Conservation (phyloP, 305 asterid genomes). For the Fraxinus sp. region DNA sequence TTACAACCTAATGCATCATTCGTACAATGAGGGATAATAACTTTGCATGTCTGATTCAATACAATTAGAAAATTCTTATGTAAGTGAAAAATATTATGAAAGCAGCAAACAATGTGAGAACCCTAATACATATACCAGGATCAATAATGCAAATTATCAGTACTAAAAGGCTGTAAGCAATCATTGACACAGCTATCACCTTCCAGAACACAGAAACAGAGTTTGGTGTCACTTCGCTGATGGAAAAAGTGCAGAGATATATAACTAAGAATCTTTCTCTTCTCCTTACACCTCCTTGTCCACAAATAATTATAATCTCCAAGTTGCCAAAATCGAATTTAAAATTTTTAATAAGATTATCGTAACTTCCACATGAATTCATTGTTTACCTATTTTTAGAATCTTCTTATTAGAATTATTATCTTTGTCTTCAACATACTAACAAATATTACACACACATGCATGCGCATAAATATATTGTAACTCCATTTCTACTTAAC, state of each 20-base stretch:
- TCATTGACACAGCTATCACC: not conserved
- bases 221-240: not conserved
- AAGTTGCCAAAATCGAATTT: not conserved
- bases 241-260: not conserved
- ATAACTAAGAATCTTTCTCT: not conserved
- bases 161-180: not conserved
- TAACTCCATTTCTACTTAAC: not conserved
- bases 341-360: not conserved
- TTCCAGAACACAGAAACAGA: not conserved
- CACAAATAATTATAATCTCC: not conserved
- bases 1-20: not conserved
- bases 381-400: not conserved
- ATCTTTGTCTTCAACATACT: not conserved
- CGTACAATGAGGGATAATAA: not conserved
- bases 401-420: not conserved
- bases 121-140: not conserved
- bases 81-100: not conserved
- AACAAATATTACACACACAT: not conserved
- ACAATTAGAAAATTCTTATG: not conserved
- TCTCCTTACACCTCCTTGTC: not conserved
- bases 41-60: not conserved
- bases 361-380: not conserved
- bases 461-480: not conserved
- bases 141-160: not conserved
- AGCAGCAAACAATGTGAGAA: not conserved